phyloP scores from a whole-genome alignment of 2,329 filamentous ascomycete genomes.

The Clarireedia paspali region DNA sequence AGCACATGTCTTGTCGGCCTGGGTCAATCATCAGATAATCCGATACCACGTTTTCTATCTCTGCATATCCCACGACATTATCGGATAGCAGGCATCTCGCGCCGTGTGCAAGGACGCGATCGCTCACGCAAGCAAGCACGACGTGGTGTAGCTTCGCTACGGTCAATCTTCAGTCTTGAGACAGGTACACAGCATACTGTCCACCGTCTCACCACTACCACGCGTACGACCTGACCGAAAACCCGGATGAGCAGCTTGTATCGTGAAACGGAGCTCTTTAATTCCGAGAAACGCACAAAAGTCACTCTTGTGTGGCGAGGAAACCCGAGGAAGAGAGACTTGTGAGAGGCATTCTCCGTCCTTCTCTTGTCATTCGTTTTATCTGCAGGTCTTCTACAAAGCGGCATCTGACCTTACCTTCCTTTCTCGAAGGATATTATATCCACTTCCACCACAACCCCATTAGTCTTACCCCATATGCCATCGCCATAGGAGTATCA shows the following conservation, averaged over 20 bases:
- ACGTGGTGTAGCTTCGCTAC: neutral
- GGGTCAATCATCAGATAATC: no score
- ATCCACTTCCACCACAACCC: neutral
- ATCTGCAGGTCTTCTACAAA: neutral
- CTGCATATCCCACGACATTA: no score
- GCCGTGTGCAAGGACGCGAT: neutral
- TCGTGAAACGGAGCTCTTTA: neutral
- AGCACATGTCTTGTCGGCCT: no score
- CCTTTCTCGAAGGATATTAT: neutral
- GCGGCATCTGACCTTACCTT: neutral
- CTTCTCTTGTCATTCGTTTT: neutral
- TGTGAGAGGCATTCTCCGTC: neutral
- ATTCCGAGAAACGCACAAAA: neutral
- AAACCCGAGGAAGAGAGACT: neutral
- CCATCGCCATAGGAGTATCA: neutral
- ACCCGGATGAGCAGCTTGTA: neutral
- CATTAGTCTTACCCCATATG: slow-evolving; percentile 1
- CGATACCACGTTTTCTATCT: no score
- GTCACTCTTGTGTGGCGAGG: neutral
- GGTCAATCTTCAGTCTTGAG: neutral
- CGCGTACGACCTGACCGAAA: neutral
- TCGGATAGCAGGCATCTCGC: no score
- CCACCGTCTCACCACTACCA: neutral
- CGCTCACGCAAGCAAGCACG: neutral
- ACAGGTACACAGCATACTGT: neutral